A percentile compares a stretch with the other conserved stretches of the same genome.
These are phyloP conservation scores for Candolleomyces aberdarensis DNA, from an alignment of 768 basidiomycete genomes.

Conservation along the genomic window DNA sequence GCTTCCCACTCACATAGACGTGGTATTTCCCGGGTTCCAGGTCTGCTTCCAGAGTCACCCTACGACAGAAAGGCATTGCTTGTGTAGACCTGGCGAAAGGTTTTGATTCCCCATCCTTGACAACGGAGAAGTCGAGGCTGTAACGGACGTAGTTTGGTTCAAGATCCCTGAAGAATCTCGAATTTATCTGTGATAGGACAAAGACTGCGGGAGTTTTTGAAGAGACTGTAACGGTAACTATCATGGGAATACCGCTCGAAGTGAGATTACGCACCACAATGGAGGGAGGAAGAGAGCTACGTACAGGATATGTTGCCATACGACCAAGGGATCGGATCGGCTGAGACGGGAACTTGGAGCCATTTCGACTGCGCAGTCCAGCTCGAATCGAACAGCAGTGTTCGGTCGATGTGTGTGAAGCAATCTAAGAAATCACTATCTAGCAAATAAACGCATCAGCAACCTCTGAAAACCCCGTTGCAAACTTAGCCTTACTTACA, in stretches of 20 bases:
- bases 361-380: conserved; percentile 49
- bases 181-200: conserved; percentile 50
- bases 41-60: conserved; percentile 39
- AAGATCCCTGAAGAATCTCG: conserved; percentile 47
- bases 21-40: conserved; percentile 42
- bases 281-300: conserved; percentile 15
- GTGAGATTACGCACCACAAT: not conserved
- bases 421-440: conserved; percentile 41
- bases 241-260: not conserved
- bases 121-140: conserved; percentile 49
- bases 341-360: conserved; percentile 39
- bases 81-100: conserved; percentile 33
- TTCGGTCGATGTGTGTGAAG: conserved; percentile 42
- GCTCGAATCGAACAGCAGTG: conserved; percentile 41
- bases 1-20: conserved; percentile 34
- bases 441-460: conserved; percentile 3
- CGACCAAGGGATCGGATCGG: conserved; percentile 46
- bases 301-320: conserved; percentile 54
- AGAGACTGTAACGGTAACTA: conserved; percentile 47
- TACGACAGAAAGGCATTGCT: conserved; percentile 34
- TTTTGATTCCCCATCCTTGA: conserved; percentile 42
- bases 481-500: conserved; percentile 21
- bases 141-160: conserved; percentile 34
- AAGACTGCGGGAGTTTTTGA: conserved; percentile 40
- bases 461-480: conserved; percentile 9